Evolutionary conservation across 306 rosid genomes (phyloP), one percentile per base, ranked within the genome.

Genomic region (Pyrus bretschneideri): DNA sequence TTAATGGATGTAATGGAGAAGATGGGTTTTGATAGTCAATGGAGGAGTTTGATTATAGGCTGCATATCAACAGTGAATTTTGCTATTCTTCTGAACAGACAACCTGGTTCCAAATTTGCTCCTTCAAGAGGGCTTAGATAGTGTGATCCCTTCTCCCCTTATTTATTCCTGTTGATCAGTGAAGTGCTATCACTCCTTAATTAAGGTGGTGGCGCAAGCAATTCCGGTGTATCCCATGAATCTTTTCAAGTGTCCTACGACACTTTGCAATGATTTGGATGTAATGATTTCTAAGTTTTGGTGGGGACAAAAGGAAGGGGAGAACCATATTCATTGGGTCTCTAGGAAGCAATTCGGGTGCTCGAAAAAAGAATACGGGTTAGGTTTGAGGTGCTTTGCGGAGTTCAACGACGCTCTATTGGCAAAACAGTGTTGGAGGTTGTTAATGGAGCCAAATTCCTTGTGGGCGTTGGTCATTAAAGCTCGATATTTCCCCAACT

Each of bases 351-450:
- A 46, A 4, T 4, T 13, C 0, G 18, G 52, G 6, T 18, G 2
- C 1, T 13, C 18, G 0, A 59, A 59, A 13, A 7, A 4, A 0
- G 18, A 59, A 1, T 3, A 18, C 0, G 18, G 18, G 2, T 0
- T 59, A 1, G 64, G 18, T 0, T 23, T 59, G 1, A 4, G 15
- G 2, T 10, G 4, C 17, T 9, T 59, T 1, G 1, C 1, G 7
- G 7, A 59, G 1, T 59, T 22, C 7, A 59, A 59, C 3, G 0
- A 1, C 0, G 17, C 30, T 11, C 7, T 59, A 0, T 27, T 59
- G 4, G 17, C 1, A 0, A 59, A 23, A 2, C 8, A 59, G 13
- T 23, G 31, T 22, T 23, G 3, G 30, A 59, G 9, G 14, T 4
- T 59, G 1, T 0, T 59, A 0, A 22, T 1, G 14, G 15, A 59